Evolutionary conservation across 2,329 filamentous ascomycete species (phyloP), one percentile per base, ranked within the genome.

Genomic region (Fusarium temperatum): DNA sequence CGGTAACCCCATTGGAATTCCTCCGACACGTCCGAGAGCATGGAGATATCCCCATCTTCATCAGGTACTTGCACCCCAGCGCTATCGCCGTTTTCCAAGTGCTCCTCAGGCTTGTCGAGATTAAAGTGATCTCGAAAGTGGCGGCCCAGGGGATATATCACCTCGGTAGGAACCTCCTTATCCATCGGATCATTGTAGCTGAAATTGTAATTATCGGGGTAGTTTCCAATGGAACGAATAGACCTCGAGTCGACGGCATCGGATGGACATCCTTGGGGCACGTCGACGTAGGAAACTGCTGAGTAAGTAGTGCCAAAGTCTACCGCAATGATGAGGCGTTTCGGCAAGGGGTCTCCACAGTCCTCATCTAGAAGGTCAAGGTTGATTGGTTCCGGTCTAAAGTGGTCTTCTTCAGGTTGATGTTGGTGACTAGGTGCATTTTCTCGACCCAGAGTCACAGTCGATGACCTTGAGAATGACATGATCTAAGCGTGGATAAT

Each of bases 231-330:
- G 2, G 41, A 56, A 8, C 30, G 24, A 24, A 63, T 63, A 3
- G 41, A 22, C 2, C 26, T 13, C 4, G 22, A 4, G 20, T 56
- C 22, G 5, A 63, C 32, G 1, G n/a, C 17, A 9, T 44, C 18
- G 2, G 53, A 24, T 0, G 60, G 10, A 8, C 17, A 39, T 35
- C 53, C 60, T 22, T 59, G 10, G 9, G 39, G 32, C 7, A 63
- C n/a, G 1, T 15, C 7, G 5, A 63, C 53, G 0, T 58, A 63
- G 1, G 60, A 58, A 3, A 63, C 48, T 26, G 60, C 51, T 22
- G 60, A 63, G 13, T 63, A 63, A 12, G 60, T 63, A 2, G 60
- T 63, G 0, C 60, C 53, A 17, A 63, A 41, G 26, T 63, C 60
- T 11, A 56, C 20, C 4, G 60, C 60, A 35, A 63, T 41, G 7